Base-by-base conservation (phyloP, 202 grass and related monocot genomes). In the Brachypodium distachyon region DNA sequence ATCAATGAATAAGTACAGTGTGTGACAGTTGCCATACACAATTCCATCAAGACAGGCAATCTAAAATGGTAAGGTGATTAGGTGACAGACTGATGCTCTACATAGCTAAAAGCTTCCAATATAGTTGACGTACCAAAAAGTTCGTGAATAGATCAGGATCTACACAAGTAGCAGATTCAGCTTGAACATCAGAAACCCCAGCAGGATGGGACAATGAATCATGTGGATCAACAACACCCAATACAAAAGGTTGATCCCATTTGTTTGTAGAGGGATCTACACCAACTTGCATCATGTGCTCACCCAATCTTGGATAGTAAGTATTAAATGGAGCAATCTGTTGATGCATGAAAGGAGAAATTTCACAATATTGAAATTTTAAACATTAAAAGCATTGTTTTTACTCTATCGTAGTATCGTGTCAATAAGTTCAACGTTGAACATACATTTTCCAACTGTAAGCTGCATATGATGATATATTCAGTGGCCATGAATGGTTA, bases 261-360 rank as follows among this genome's bases (percentile, higher is more conserved):
- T 86, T 98, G 43, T 98, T 98, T 80, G 88, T 32, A 74, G 80
- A 44, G 6, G 85, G 77, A 66, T 98, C 85, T 21, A 98, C 81
- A 78, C 89, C 91, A 67, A 86, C 87, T 90, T 98, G 92, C 4
- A n/a, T 36, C 81, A 99, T 38, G 77, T 99, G 96, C 63, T 92
- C 87, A 55, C 62, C 81, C 62, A 99, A 76, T 76, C 88, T 85
- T 44, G 91, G 80, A 82, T 99, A 96, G 66, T 87, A 87, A 4
- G 96, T 93, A 90, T 99, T 99, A 80, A 99, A 99, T 78, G 96
- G 96, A 76, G 92, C 96, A 83, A 99, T 92, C 92, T 96, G 85
- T 87, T 69, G 65, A 78, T 51, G 84, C 17, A 65, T 19, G 57
- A 64, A 74, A 70, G 41, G 17, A 56, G 50, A 66, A 55, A 67